These are phyloP conservation scores for Lactarius tabidus DNA, from an alignment of 768 basidiomycete genomes.

Conservation along the genomic window DNA sequence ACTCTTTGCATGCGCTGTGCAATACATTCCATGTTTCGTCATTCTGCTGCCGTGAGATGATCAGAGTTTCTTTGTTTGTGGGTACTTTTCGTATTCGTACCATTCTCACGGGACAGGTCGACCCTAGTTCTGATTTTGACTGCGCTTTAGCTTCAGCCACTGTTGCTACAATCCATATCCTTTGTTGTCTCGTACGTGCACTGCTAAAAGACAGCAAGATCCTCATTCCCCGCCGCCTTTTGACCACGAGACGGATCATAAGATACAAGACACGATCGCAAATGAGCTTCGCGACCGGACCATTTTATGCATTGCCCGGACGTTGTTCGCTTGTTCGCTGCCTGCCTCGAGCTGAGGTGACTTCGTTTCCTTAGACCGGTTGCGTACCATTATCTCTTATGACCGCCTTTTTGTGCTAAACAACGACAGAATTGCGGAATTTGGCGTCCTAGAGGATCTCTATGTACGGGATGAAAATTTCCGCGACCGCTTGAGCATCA, in stretches of 20 bases:
- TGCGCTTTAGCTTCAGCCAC: too few relatives aligned
- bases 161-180: too few relatives aligned
- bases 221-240: conserved; percentile 86
- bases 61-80: too few relatives aligned
- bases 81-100: too few relatives aligned
- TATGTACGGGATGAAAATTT: conserved; percentile 66
- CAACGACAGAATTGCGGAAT: conserved; percentile 78
- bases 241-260: conserved; percentile 84
- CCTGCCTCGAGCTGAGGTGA: neutral
- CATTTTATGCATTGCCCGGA: conserved; percentile 82
- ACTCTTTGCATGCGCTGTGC: too few relatives aligned
- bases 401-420: conserved; percentile 88
- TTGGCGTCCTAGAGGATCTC: conserved; percentile 70
- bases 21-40: too few relatives aligned
- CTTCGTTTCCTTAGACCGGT: conserved; percentile 49
- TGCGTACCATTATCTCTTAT: conserved; percentile 83
- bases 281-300: conserved; percentile 81
- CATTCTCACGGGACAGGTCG: too few relatives aligned
- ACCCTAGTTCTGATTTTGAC: too few relatives aligned
- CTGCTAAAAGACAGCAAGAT: conserved; percentile 82
- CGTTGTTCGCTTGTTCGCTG: conserved; percentile 32
- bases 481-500: conserved; percentile 72
- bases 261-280: conserved; percentile 88
- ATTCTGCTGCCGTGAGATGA: too few relatives aligned
- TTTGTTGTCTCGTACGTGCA: conserved; percentile 86